A percentile compares a stretch with the other conserved stretches of the same genome.
Conservation (phyloP, 2,329 filamentous ascomycete species). For the Ophioceras dolichostomum region DNA sequence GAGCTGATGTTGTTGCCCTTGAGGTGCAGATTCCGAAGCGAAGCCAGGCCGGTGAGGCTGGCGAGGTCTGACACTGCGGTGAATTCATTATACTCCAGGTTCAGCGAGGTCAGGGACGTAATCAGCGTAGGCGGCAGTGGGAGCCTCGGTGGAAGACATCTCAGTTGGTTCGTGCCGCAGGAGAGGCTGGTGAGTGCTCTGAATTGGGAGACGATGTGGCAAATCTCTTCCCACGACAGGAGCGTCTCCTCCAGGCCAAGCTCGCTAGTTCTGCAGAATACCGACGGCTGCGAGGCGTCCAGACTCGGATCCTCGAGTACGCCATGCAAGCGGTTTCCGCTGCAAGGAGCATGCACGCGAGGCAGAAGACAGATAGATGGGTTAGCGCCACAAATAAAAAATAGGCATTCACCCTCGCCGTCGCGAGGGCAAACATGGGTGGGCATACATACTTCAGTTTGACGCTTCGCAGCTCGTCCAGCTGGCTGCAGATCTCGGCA, state of each 20-base stretch:
- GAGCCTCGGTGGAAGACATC: too few species aligned
- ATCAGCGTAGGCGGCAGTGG: too few species aligned
- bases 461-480: slow-evolving; percentile 54
- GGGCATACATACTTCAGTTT: slow-evolving; percentile 61
- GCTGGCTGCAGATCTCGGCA: slow-evolving; percentile 55
- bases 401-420: too few species aligned
- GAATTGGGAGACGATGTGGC: slow-evolving; percentile 40
- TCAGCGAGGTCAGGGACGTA: slow-evolving; percentile 49
- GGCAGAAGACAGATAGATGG: background rate
- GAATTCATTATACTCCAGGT: slow-evolving; percentile 63
- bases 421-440: too few species aligned
- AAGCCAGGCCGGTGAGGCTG: slow-evolving; percentile 35
- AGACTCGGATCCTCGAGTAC: slow-evolving; percentile 28
- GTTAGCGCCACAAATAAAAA: background rate
- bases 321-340: slow-evolving; percentile 59
- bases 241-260: slow-evolving; percentile 57
- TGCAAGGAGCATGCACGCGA: slow-evolving; percentile 25
- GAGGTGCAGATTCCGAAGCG: slow-evolving; percentile 51
- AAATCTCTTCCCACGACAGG: slow-evolving; percentile 53
- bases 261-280: slow-evolving; percentile 40
- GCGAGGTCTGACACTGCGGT: slow-evolving; percentile 42
- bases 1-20: slow-evolving; percentile 62
- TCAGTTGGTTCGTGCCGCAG: slow-evolving; percentile 47
- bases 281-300: slow-evolving; percentile 17
- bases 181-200: slow-evolving; percentile 35